Conservation (phyloP, 1,284 basidiomycete species). For the Apiotrichum mycotoxinovorans region DNA sequence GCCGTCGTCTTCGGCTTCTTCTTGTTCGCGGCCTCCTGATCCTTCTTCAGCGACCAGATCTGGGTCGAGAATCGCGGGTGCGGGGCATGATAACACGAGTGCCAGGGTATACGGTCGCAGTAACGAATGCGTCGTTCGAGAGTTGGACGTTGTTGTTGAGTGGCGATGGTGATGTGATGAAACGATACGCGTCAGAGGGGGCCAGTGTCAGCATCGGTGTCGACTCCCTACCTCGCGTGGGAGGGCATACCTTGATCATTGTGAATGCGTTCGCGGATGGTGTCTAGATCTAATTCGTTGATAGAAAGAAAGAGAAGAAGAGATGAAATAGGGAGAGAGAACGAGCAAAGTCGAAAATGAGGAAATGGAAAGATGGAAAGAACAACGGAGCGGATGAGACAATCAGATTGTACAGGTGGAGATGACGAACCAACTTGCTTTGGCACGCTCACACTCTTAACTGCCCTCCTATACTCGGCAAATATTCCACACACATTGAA, state of each 20-base stretch:
- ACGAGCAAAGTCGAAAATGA: not conserved
- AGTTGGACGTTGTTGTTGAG: no score
- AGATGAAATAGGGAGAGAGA: not conserved
- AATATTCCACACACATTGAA: not conserved
- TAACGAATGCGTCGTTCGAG: no score
- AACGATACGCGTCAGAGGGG: not conserved
- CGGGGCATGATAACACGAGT: not conserved
- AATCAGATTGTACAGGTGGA: not conserved
- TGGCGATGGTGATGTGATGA: not conserved
- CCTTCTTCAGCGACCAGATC: conserved; percentile 98
- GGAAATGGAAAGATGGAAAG: not conserved
- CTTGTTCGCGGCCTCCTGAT: conserved; percentile 84
- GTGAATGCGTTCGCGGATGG: not conserved
- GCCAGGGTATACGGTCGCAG: no score
- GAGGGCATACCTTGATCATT: conserved; percentile 55
- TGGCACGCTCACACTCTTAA: no score
- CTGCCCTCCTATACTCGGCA: not conserved
- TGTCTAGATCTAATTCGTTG: not conserved
- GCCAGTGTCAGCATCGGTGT: conserved; percentile 4
- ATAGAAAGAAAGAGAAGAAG: not conserved
- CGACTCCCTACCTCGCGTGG: not conserved
- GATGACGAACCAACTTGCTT: no score
- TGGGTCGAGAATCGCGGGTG: conserved; percentile 41
- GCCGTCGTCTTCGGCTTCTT: conserved; percentile 96
- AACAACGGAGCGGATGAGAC: not conserved